These are phyloP conservation scores for Favolaschia claudopus DNA, from an alignment of 768 basidiomycete species.

Conservation along the genomic window DNA sequence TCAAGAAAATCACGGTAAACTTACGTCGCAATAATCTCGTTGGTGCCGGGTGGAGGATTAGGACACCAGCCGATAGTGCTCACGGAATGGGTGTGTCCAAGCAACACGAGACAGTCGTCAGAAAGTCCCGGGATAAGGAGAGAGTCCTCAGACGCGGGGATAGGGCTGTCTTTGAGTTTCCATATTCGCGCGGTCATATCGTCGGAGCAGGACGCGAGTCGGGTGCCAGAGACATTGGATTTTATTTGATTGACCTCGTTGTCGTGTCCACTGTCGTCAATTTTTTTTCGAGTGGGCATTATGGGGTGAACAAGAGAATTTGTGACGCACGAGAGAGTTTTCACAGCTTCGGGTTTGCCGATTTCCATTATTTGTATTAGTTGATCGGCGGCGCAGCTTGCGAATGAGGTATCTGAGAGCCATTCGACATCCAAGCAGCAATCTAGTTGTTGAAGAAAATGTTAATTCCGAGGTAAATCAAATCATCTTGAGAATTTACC, in stretches of 20 bases:
- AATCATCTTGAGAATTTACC: conserved; percentile 52
- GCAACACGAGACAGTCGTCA: conserved; percentile 52
- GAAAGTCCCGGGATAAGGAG: conserved; percentile 48
- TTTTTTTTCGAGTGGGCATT: conserved; percentile 13
- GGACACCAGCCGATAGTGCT: conserved; percentile 78
- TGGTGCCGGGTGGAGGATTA: conserved; percentile 48
- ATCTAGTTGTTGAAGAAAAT: conserved; percentile 44
- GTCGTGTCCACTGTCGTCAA: conserved; percentile 64
- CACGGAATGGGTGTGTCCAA: conserved; percentile 72
- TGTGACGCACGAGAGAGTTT: conserved; percentile 63
- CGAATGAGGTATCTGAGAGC: conserved; percentile 75
- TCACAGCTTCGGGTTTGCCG: conserved; percentile 59
- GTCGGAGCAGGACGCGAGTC: conserved; percentile 83
- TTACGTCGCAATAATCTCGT: conserved; percentile 78
- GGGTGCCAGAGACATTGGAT: conserved; percentile 69
- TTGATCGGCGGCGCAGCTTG: conserved; percentile 76
- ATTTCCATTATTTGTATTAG: conserved; percentile 68
- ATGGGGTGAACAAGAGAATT: neutral
- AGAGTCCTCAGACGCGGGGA: conserved; percentile 36
- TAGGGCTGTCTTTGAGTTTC: conserved; percentile 60
- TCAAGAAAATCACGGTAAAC: conserved; percentile 37
- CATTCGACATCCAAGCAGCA: conserved; percentile 86
- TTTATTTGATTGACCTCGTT: conserved; percentile 84
- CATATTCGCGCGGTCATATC: conserved; percentile 82
- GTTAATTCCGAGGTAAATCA: no score